Percentiles rank a stretch among this genome's conserved stretches.
Conservation (phyloP, 2,329 filamentous ascomycete genomes). For the Trichoderma lentiforme region DNA sequence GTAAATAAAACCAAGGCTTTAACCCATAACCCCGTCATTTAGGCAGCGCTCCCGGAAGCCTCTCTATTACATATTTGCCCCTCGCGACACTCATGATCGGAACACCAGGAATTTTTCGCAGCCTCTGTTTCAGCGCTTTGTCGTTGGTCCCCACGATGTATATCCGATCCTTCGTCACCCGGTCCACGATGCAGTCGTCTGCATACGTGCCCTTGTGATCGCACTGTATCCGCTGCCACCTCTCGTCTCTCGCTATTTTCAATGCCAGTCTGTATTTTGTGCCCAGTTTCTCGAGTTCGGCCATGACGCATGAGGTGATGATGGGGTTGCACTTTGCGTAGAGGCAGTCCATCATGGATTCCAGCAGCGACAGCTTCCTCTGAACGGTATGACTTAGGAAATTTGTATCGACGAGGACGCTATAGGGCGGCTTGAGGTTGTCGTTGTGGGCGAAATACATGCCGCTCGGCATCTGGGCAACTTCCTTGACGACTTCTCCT, state of each 20-base stretch:
- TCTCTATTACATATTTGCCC: slow-evolving; percentile 92
- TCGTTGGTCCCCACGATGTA: slow-evolving; percentile 78
- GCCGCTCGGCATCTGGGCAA: slow-evolving; percentile 76
- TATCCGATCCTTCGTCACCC: slow-evolving; percentile 70
- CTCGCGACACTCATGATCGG: slow-evolving; percentile 77
- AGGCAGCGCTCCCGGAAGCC: slow-evolving; percentile 79
- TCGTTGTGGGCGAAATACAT: slow-evolving; percentile 91
- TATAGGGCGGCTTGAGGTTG: slow-evolving; percentile 66
- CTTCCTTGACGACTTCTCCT: slow-evolving; percentile 68
- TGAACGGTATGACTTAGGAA: slow-evolving; percentile 89
- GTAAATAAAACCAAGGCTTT: neutral
- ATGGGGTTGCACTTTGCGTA: slow-evolving; percentile 89
- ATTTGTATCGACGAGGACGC: slow-evolving; percentile 75
- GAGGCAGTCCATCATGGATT: slow-evolving; percentile 89
- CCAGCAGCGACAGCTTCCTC: slow-evolving; percentile 81
- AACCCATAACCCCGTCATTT: slow-evolving; percentile 25
- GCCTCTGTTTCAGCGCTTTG: slow-evolving; percentile 74
- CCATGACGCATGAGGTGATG: slow-evolving; percentile 75
- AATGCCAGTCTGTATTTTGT: slow-evolving; percentile 84
- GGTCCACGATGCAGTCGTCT: slow-evolving; percentile 79
- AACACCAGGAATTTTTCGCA: slow-evolving; percentile 68
- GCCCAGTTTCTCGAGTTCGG: slow-evolving; percentile 85
- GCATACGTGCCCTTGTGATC: slow-evolving; percentile 82
- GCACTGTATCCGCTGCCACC: slow-evolving; percentile 82
- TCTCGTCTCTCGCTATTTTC: slow-evolving; percentile 81